Conservation (phyloP, 2,329 filamentous ascomycete genomes). For the Macrophomina phaseolina region DNA sequence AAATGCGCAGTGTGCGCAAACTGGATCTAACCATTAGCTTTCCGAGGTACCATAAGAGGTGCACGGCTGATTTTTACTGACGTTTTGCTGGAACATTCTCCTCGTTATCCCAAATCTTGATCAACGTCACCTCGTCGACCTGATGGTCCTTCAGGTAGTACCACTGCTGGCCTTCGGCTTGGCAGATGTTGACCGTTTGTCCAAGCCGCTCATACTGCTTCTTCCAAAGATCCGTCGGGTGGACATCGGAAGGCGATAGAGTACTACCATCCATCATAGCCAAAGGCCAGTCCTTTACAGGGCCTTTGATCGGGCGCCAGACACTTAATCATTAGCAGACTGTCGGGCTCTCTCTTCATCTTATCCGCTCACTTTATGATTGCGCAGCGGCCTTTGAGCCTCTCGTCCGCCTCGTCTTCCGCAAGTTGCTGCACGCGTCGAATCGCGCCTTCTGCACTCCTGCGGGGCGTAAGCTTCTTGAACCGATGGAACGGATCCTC, state of each 20-base stretch:
- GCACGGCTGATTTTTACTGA: not conserved
- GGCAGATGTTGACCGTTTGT: conserved; percentile 20
- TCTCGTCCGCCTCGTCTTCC: not conserved
- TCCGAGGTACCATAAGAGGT: too few relatives aligned
- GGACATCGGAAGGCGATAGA: not conserved
- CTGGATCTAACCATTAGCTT: not conserved
- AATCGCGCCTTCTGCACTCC: not conserved
- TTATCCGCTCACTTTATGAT: conserved; percentile 6
- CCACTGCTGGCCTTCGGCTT: conserved; percentile 29
- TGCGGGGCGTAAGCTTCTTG: not conserved
- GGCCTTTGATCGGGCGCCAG: not conserved
- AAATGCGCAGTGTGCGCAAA: conserved; percentile 26
- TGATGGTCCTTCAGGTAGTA: conserved; percentile 30
- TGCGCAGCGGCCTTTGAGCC: not conserved
- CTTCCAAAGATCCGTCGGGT: conserved; percentile 27
- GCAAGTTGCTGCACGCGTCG: not conserved
- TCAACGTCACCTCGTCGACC: conserved; percentile 29
- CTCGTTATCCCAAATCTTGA: conserved; percentile 33
- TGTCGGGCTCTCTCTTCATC: not conserved
- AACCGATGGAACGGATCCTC: not conserved
- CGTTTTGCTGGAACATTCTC: conserved; percentile 17
- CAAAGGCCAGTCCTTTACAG: conserved; percentile 3
- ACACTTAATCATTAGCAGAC: not conserved
- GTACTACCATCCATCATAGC: conserved; percentile 28
- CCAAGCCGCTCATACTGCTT: conserved; percentile 23